These are phyloP conservation scores for Myxozyma monticola DNA, from an alignment of 805 yeast genomes.

Conservation along the genomic window DNA sequence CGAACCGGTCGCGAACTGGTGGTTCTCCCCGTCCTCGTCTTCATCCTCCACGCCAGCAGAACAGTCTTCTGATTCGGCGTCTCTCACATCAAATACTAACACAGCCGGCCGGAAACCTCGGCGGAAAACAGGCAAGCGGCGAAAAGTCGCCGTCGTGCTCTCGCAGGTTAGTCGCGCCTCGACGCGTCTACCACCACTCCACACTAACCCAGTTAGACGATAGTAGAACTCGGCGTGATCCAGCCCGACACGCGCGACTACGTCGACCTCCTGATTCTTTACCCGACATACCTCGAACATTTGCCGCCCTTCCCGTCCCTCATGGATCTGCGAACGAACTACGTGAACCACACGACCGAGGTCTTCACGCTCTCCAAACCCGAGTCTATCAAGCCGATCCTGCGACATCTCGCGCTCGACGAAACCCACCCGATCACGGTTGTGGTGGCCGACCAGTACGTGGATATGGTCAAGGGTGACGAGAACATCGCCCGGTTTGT, in stretches of 20 bases:
- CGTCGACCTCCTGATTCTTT: conserved; percentile 18
- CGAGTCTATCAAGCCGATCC: conserved; percentile 20
- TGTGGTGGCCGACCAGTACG: conserved; percentile 11
- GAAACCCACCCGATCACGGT: conserved; percentile 9
- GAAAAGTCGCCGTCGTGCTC: conserved; percentile 18
- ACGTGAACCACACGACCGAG: conserved; percentile 20
- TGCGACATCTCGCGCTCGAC: conserved; percentile 24
- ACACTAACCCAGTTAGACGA: not conserved
- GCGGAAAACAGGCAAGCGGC: not conserved
- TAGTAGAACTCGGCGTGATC: not conserved
- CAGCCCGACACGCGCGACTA: conserved; percentile 6
- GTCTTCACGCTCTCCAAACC: conserved; percentile 15
- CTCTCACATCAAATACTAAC: too few relatives aligned
- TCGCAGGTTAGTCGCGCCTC: conserved; percentile 23
- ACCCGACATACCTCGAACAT: conserved; percentile 5
- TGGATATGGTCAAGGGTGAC: conserved; percentile 5
- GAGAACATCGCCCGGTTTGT: conserved; percentile 15
- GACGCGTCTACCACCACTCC: too few relatives aligned
- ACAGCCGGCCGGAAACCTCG: too few relatives aligned
- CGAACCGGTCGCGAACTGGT: too few relatives aligned
- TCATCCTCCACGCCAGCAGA: too few relatives aligned
- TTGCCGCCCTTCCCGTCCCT: conserved; percentile 4
- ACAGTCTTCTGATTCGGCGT: too few relatives aligned
- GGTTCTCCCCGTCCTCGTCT: too few relatives aligned
- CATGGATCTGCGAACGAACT: conserved; percentile 5